Percentiles rank a stretch among this genome's conserved stretches.
phyloP scores from a whole-genome alignment of 164 flowering plant species.

The Vitis cinerea region DNA sequence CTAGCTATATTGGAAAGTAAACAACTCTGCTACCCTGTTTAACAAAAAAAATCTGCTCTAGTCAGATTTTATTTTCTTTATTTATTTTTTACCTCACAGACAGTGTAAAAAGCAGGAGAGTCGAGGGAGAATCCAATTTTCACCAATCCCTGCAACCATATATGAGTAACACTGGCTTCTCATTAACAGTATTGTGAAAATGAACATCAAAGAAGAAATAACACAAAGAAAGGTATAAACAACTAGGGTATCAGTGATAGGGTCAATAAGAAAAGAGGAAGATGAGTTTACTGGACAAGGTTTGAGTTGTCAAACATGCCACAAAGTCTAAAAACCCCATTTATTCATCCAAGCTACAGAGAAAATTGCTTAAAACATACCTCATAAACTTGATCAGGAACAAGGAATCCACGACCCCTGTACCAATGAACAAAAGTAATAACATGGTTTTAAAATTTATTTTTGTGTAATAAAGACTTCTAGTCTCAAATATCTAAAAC shows the following conservation, averaged over 20 bases:
- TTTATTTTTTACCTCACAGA: conserved; percentile 59
- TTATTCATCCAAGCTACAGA: neutral
- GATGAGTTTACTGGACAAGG: neutral
- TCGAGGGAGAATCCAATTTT: conserved; percentile 77
- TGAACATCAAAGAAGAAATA: neutral
- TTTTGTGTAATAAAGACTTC: neutral
- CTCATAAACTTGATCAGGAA: conserved; percentile 68
- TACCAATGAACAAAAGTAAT: conserved; percentile 9
- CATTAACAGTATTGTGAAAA: neutral
- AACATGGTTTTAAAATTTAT: neutral
- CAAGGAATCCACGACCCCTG: conserved; percentile 80
- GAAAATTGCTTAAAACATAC: conserved; percentile 24
- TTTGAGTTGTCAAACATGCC: neutral
- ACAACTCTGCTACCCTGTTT: neutral
- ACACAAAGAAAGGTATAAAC: neutral
- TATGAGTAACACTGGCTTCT: neutral
- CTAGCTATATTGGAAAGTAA: no score
- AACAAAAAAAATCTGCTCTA: neutral
- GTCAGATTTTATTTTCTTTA: neutral
- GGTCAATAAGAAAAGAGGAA: neutral
- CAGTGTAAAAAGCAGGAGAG: conserved; percentile 79
- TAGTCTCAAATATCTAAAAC: neutral
- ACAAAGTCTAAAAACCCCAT: neutral
- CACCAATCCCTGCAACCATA: conserved; percentile 52
- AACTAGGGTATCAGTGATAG: neutral